These are phyloP conservation scores for Microbotryum scabiosae DNA, from an alignment of 1,284 basidiomycete species.

Conservation along the genomic window DNA sequence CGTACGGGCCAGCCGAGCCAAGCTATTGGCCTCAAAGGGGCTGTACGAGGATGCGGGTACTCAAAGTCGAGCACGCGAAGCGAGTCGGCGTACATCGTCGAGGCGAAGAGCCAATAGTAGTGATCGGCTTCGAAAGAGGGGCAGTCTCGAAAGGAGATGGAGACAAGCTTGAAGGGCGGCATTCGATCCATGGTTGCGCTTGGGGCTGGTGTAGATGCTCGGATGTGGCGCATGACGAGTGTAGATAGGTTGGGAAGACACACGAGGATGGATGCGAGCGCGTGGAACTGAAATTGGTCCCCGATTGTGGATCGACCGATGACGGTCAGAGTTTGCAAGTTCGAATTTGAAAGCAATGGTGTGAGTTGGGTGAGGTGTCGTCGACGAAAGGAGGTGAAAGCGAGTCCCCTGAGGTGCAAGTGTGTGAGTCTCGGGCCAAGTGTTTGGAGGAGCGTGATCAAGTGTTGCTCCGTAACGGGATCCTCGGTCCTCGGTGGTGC, in stretches of 20 bases:
- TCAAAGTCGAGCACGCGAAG: constrained; percentile 16
- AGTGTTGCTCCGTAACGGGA: not conserved
- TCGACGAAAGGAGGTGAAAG: constrained; percentile 6
- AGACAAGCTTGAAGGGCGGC: not conserved
- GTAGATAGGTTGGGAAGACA: not conserved
- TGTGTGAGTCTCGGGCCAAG: not conserved
- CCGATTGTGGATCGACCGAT: not conserved
- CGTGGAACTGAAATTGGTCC: constrained; percentile 13
- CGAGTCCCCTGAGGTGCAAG: not conserved
- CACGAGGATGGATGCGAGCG: constrained; percentile 12
- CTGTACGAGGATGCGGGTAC: not conserved
- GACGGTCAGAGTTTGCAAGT: constrained; percentile 7
- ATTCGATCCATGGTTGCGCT: constrained; percentile 2
- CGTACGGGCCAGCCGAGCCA: constrained; percentile 10
- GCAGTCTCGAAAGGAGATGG: constrained; percentile 4
- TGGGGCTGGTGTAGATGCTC: not conserved
- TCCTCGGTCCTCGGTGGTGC: not conserved
- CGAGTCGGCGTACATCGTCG: constrained; percentile 15
- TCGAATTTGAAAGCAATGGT: not conserved
- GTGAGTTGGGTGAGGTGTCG: constrained; percentile 5
- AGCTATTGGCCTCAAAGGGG: constrained; percentile 7
- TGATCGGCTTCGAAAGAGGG: constrained; percentile 2
- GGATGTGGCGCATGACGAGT: constrained; percentile 12
- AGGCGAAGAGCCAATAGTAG: constrained; percentile 18
- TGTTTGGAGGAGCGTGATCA: not conserved